A percentile compares a stretch with the other conserved stretches of the same genome.
phyloP scores from a whole-genome alignment of 2,329 filamentous ascomycete genomes.

The Apiospora hydei region DNA sequence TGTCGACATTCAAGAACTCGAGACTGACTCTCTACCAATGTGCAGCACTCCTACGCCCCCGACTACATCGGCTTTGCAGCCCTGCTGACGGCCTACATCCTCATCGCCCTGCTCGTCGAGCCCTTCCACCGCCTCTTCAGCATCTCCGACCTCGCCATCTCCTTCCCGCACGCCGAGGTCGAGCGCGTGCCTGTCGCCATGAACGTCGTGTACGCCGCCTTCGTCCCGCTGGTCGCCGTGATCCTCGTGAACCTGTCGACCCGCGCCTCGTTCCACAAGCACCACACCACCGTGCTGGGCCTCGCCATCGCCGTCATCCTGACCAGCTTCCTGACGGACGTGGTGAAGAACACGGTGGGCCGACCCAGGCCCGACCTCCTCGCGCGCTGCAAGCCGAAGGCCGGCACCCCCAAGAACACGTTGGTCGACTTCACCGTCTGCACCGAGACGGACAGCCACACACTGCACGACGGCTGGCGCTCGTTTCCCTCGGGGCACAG shows the following conservation, averaged over 20 bases:
- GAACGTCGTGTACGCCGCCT: conserved; percentile 81
- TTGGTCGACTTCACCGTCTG: conserved; percentile 74
- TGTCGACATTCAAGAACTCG: not conserved
- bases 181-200: conserved; percentile 84
- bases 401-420: conserved; percentile 53
- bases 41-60: conserved; percentile 80
- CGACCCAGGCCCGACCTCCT: conserved; percentile 70
- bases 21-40: conserved; percentile 18
- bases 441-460: conserved; percentile 72
- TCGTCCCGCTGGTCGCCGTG: conserved; percentile 73
- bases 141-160: conserved; percentile 82
- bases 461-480: conserved; percentile 82
- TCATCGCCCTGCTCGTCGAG: conserved; percentile 73
- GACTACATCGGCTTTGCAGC: conserved; percentile 84
- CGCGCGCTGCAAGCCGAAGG: conserved; percentile 79
- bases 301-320: conserved; percentile 80
- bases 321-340: conserved; percentile 83
- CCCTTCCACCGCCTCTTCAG: conserved; percentile 97
- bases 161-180: conserved; percentile 83
- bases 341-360: conserved; percentile 88
- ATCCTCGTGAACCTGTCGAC: conserved; percentile 68
- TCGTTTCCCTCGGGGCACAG: conserved; percentile 84
- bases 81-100: conserved; percentile 71
- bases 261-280: conserved; percentile 75
- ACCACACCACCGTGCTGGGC: conserved; percentile 84